Evolutionary conservation across 2,329 filamentous ascomycete species (phyloP), one percentile per base, ranked within the genome.

Genomic region (Biscogniauxia marginata): DNA sequence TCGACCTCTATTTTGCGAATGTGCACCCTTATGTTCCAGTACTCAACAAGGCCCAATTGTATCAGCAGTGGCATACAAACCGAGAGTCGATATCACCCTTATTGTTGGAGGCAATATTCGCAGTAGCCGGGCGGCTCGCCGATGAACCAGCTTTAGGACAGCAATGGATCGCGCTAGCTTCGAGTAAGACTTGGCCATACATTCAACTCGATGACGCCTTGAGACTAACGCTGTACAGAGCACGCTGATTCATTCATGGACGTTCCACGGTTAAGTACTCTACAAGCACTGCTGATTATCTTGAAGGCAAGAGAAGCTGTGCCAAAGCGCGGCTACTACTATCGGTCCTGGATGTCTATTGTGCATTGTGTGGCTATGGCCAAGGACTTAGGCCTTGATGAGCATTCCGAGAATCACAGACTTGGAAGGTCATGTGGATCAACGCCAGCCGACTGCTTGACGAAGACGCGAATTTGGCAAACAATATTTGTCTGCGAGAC

Each of bases 191-290:
- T 43, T 52, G 8, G 21, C 50, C 13, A 21, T n/a, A 20, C 22
- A 24, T 25, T 25, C 7, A 16, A 44, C 21, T 55, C 20, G 30
- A 20, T 6, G 23, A 43, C 23, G 4, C 21, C 23, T 39, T 18
- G 23, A n/a, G 44, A 39, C 72, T 75, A 58, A 75, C 62, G 49
- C 44, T 1, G 50, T 43, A 16, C 58, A 95, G 91, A 89, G 70
- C 93, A 98, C 68, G 89, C 93, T 63, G 89, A 96, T 71, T 91
- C 89, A 50, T 98, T 97, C 71, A 93, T 96, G 83, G 93, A 97
- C 67, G 86, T 93, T 21, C 92, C 93, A 2, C 84, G 93, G 50
- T 70, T 98, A 48, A 97, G 91, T 73, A 98, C 95, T 0, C 86
- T 98, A 8, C 93, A 98, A 74, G 93, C 92, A 3, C 79, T 96